phyloP scores from a whole-genome alignment of 345 rosid genomes.

The Turnera subulata region DNA sequence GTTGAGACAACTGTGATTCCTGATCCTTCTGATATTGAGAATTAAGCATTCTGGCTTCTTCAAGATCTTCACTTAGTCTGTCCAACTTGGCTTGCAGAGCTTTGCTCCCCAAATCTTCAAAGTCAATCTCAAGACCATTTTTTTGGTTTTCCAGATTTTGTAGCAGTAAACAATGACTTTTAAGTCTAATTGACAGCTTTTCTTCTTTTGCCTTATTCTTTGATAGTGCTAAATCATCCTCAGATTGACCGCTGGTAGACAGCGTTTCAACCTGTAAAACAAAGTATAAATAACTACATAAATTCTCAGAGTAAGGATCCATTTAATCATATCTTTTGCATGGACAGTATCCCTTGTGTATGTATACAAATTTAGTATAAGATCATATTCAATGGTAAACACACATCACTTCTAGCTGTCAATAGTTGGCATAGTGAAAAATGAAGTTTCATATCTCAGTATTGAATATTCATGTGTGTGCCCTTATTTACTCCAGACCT shows the following conservation, averaged over 20 bases:
- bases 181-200: constrained; percentile 25
- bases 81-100: constrained; percentile 47
- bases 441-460: too few species aligned
- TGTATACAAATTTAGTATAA: too few species aligned
- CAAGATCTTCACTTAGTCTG: constrained; percentile 52
- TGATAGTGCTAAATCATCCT: constrained; percentile 38
- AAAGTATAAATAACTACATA: too few species aligned
- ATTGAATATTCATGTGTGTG: too few species aligned
- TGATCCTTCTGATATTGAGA: constrained; percentile 52
- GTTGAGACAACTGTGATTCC: constrained; percentile 49
- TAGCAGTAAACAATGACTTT: constrained; percentile 23
- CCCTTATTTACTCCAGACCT: too few species aligned
- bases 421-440: too few species aligned
- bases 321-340: too few species aligned
- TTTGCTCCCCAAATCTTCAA: constrained; percentile 28
- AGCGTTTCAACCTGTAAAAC: constrained; percentile 47
- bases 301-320: too few species aligned
- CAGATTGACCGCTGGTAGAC: constrained; percentile 39
- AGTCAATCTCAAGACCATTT: constrained; percentile 14
- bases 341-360: too few species aligned
- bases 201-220: constrained; percentile 34
- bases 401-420: too few species aligned
- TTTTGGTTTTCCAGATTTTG: constrained; percentile 22
- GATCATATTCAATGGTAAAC: too few species aligned
- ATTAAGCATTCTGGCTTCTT: constrained; percentile 50